Base-by-base conservation (phyloP, 176 grass and related monocot genomes). In the Echinochloa phyllopogon region DNA sequence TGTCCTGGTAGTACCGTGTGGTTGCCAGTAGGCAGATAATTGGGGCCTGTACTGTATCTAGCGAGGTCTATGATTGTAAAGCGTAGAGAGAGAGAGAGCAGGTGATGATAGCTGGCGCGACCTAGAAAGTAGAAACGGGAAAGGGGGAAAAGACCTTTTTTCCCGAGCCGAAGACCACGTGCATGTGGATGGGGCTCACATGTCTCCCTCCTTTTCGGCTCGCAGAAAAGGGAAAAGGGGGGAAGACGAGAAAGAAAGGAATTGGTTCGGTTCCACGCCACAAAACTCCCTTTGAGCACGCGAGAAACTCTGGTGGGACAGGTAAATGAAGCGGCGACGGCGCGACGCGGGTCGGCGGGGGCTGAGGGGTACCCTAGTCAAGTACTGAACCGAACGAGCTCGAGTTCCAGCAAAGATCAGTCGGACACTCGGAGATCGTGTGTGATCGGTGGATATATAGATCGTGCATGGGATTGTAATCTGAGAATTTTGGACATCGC, bases 81-180 rank as follows among this genome's bases (percentile, higher is more conserved):
- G 83, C 83, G 78, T 51, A 27, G 70, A 82, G 86, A 47, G 65
- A 65, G 74, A 73, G 69, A 3, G 48, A 86, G 78, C 15, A 21
- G 72, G 43, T 78, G 84, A 86, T 85, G 62, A 85, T 64, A 79
- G 73, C 79, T 74, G 68, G 71, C 8, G 83, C 74, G 60, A 38
- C 84, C 84, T 86, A 90, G 63, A 90, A 90, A 90, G 79, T 13
- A 50, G 79, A 47, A 83, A 80, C 23, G 66, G 33, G 50, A 72
- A 90, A 82, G 63, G 55, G 87, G 13, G 1, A 0, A 25, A 90
- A 76, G 66, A 20, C 3, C 55, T 70, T 78, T 84, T 81, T 66
- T n/a, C 78, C 79, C 66, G 67, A 86, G 74, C 64, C 47, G 55
- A 88, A 80, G 71, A 84, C 82, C 89, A 70, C 82, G 76, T 91